phyloP scores from a whole-genome alignment of 1,284 basidiomycete species.

The Meira miltonrushii region DNA sequence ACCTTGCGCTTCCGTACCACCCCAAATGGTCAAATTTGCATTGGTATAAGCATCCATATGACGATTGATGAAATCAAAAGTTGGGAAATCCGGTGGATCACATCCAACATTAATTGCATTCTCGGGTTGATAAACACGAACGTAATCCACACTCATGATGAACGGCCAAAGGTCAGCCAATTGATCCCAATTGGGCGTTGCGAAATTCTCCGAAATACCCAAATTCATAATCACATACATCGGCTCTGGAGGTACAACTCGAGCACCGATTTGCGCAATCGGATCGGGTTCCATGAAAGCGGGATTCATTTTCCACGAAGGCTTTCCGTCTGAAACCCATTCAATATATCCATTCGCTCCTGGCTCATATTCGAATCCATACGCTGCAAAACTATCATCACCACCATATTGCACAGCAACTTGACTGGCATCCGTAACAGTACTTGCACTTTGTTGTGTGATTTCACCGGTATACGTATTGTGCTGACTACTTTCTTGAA shows the following conservation, averaged over 20 bases:
- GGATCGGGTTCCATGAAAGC: slow-evolving; percentile 67
- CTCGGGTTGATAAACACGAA: slow-evolving; percentile 36
- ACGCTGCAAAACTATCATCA: slow-evolving; percentile 30
- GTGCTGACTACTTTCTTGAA: slow-evolving; percentile 58
- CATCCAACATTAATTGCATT: slow-evolving; percentile 34
- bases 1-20: slow-evolving; percentile 30
- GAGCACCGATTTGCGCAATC: slow-evolving; percentile 63
- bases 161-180: slow-evolving; percentile 24
- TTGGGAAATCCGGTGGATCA: slow-evolving; percentile 56
- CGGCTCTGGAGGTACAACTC: slow-evolving; percentile 64
- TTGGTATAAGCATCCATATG: slow-evolving; percentile 40
- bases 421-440: slow-evolving; percentile 35
- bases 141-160: slow-evolving; percentile 26
- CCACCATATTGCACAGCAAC: slow-evolving; percentile 34
- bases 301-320: slow-evolving; percentile 58
- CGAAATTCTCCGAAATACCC: slow-evolving; percentile 37
- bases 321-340: slow-evolving; percentile 30
- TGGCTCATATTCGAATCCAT: slow-evolving; percentile 56
- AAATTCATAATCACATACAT: slow-evolving; percentile 49
- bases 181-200: slow-evolving; percentile 22
- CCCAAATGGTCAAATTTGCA: slow-evolving; percentile 41
- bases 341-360: slow-evolving; percentile 66
- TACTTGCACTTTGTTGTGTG: slow-evolving; percentile 65
- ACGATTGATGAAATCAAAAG: slow-evolving; percentile 58
- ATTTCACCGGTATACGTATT: slow-evolving; percentile 72